Base-by-base conservation (phyloP, 805 yeast species). In the Candida khao-thaluensis region DNA sequence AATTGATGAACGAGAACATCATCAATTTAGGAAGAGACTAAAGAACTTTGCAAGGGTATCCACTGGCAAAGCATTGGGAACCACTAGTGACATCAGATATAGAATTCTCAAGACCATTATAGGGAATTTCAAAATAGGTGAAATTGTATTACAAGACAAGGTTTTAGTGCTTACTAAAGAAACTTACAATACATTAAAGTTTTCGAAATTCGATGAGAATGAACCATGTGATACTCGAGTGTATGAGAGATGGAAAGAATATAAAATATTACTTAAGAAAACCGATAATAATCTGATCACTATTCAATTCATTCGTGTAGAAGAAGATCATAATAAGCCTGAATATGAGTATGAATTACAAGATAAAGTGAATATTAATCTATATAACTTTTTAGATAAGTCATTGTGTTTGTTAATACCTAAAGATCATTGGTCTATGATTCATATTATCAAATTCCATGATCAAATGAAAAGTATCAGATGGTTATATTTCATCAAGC, bases 171-270 rank as follows among this genome's bases (percentile, higher is more conserved):
- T 80, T 62, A 72, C 80, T 12, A 81, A 79, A 51, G 57, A 66
- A 4, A 44, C 51, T 7, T 35, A 41, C 3, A 37, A 40, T 23
- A 37, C 30, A 2, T 27, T 24, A 6, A 20, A 33, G 10, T 30
- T 37, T 9, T 25, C 34, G n/a, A 28, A 37, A 3, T 71, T 74
- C 42, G 66, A 72, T 10, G 87, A 81, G 43, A 54, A 60, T 7
- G 80, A 77, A 41, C 63, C 71, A 1, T 66, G 69, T 17, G 77
- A 77, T 28, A 69, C 85, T 0, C 61, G 82, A 37, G 71, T 85
- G 1, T 44, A 70, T 7, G 90, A 85, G 41, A 62, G 88, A 34
- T 88, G 96, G 93, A 77, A 73, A 44, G 96, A 90, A 54, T 86
- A 80, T 53, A 64, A 79, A 18, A 82, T 85, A 2, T 87, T 85